Evolutionary conservation across 2,329 filamentous ascomycete genomes (phyloP), one percentile per base, ranked within the genome.

Genomic region (Hymenoscyphus albidus): DNA sequence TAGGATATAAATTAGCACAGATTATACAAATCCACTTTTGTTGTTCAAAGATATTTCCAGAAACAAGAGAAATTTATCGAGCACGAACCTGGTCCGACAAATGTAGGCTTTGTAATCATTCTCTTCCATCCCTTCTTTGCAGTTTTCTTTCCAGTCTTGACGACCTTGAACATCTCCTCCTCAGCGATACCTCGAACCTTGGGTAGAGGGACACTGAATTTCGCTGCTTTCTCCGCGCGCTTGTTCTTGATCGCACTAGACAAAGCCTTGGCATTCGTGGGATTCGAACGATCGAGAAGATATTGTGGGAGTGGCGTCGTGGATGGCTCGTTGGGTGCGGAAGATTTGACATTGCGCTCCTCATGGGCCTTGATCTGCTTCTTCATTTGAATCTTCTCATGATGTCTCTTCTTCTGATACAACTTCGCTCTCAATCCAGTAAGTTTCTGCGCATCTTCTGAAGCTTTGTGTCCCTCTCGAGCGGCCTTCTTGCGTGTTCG

Each of bases 301-400:
- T 98, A 99, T 73, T 92, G 89, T 61, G 95, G 95, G 72, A 98
- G 83, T 64, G 95, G 92, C 59, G 91, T 92, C 71, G 84, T 87
- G 32, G 88, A 88, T 67, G 93, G 91, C 78, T 95, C 90, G 72
- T 89, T 86, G 70, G 90, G 88, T 63, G 89, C 88, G 39, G 85
- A 82, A 9, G 90, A 91, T 81, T 98, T 97, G 82, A 98, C 88
- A 76, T 97, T 96, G 80, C 92, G 89, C 83, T 97, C 92, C 80
- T 99, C 95, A 82, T 97, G 92, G 56, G 92, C 90, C 80, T 91
- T 92, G 85, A 99, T 96, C 75, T 88, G 83, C 85, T 97, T 96
- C 80, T 90, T 90, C 90, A 97, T 93, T 85, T 96, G 92, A 77
- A 97, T 96, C 89, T 99, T 99, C 83, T 99, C 93, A 78, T 93